These are phyloP conservation scores for Aureobasidium lini DNA, from an alignment of 2,329 filamentous ascomycete species.

Conservation along the genomic window DNA sequence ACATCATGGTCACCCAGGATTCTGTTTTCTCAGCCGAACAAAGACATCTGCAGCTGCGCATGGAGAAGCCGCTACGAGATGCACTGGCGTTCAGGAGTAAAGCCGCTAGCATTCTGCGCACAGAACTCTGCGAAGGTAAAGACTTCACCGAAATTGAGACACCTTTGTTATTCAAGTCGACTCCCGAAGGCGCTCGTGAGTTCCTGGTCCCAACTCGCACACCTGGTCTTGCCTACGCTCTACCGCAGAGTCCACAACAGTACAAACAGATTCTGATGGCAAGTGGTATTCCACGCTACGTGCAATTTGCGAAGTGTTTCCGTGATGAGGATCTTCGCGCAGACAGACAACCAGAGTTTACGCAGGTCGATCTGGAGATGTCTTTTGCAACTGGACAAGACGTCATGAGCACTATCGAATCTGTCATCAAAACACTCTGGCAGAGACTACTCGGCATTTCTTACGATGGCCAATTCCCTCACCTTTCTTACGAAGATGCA, in stretches of 20 bases:
- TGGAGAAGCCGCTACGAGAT: constrained; percentile 57
- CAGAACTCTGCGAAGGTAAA: constrained; percentile 45
- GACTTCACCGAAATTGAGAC: constrained; percentile 80
- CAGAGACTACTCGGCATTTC: constrained; percentile 38
- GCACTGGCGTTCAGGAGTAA: constrained; percentile 64
- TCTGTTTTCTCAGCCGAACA: constrained; percentile 66
- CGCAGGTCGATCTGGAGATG: constrained; percentile 93
- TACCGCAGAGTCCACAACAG: constrained; percentile 94
- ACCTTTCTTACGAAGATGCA: constrained; percentile 64
- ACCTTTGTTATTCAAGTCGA: constrained; percentile 92
- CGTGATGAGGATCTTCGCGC: constrained; percentile 88
- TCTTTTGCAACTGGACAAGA: constrained; percentile 67
- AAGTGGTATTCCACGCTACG: constrained; percentile 73
- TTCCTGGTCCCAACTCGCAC: constrained; percentile 84
- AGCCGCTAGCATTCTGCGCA: constrained; percentile 47
- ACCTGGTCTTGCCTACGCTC: constrained; percentile 71
- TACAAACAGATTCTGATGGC: constrained; percentile 99
- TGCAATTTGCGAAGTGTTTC: constrained; percentile 90
- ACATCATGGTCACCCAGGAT: constrained; percentile 68
- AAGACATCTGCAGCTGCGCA: constrained; percentile 79
- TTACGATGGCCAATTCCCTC: constrained; percentile 43
- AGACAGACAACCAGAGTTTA: constrained; percentile 94
- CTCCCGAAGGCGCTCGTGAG: constrained; percentile 88
- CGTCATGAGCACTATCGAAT: constrained; percentile 56
- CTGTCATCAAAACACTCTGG: constrained; percentile 51